Base-by-base conservation (phyloP, 148 eudicot species). In the Chenopodium quinoa region DNA sequence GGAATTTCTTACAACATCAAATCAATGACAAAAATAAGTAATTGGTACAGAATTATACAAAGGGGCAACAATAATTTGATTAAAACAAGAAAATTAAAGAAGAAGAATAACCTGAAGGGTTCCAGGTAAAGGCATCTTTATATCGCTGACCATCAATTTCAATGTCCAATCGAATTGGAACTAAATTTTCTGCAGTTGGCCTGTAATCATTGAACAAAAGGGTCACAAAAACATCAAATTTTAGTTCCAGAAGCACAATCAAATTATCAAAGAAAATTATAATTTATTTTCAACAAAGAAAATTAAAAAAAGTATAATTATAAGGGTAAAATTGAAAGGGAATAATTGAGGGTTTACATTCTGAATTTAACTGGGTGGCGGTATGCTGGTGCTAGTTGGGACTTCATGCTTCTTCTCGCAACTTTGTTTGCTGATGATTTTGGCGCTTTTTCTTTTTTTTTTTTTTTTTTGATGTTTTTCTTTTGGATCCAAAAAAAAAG, bases 81-180 rank as follows among this genome's bases (percentile, higher is more conserved):
- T 22, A 17, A 50, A 54, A 31, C 11, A 72, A 20, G 23, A 23
- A 17, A 46, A 65, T 44, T 19, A 17, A 72, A 22, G 29, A 31
- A 10, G 63, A 29, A 27, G 71, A 23, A 23, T 23, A 58, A 73
- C 99, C 99, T 76, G 87, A 87, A 81, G 97, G 94, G 82, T 93
- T 95, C 99, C 99, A 95, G 9, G 91, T 89, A 78, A 95, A 92
- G 2, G 99, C 93, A 80, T 95, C 99, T 81, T 90, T 93, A 84
- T 82, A 92, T 82, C 92, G 87, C 91, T 93, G 97, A 44, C 93
- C 93, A 78, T 95, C 99, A 69, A 89, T 87, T 84, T 92, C 97
- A 25, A 95, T 90, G 81, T 93, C 97, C 85, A 95, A 82, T 47
- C 97, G 94, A 58, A 95, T 95, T 17, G 97, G 99, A 75, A 95